Conservation (phyloP, 768 basidiomycete species). For the Termitomyces sp. region DNA sequence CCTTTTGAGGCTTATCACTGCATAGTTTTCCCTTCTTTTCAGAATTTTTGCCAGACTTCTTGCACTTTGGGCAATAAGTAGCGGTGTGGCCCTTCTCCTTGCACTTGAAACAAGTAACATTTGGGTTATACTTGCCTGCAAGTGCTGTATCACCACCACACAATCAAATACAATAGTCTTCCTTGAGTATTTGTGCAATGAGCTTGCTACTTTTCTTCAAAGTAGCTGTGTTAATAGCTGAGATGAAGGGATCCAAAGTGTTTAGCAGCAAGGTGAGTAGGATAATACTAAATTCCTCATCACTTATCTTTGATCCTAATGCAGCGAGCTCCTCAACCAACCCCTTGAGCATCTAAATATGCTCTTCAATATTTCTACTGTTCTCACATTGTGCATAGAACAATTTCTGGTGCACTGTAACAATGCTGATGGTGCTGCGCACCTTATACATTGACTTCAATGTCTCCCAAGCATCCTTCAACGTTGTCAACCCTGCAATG, state of each 20-base stretch:
- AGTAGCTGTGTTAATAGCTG: conserved; percentile 21
- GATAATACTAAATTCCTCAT: no score
- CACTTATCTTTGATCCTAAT: no score
- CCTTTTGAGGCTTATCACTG: no score
- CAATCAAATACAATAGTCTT: neutral
- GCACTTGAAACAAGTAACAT: neutral
- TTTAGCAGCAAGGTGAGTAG: conserved; percentile 29
- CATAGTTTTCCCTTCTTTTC: no score
- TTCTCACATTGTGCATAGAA: conserved; percentile 23
- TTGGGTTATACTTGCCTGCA: neutral
- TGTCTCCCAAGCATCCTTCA: conserved; percentile 24
- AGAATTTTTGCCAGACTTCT: no score
- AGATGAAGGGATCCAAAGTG: no score
- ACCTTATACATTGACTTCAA: conserved; percentile 26
- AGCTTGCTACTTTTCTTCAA: conserved; percentile 13
- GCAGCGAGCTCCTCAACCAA: no score
- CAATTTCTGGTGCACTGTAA: conserved; percentile 22
- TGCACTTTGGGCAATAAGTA: no score
- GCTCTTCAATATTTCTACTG: no score
- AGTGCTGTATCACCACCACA: neutral
- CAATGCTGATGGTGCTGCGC: conserved; percentile 22
- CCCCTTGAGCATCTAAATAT: no score
- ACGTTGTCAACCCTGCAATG: no score
- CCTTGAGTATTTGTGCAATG: neutral
- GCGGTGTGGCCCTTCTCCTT: neutral